Percentiles rank a stretch among this genome's conserved stretches.
phyloP scores from a whole-genome alignment of 129 eudicot species.

The Centaurea solstitialis region DNA sequence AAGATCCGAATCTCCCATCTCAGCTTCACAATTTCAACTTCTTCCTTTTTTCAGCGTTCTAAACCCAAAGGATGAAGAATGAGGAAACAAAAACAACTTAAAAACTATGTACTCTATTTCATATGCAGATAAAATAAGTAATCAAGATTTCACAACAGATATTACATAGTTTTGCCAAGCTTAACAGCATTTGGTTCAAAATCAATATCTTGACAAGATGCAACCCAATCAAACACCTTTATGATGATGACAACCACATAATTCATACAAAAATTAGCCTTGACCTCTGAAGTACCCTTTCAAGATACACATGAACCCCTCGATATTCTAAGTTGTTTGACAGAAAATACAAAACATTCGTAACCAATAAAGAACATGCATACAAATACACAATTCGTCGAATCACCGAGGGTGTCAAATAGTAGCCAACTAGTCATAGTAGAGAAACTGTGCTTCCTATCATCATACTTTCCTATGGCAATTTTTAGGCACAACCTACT shows the following conservation, averaged over 20 bases:
- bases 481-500: not conserved
- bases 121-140: conserved; percentile 3
- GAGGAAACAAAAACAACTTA: conserved; percentile 5
- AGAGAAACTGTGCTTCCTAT: not conserved
- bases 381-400: not conserved
- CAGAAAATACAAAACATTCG: not conserved
- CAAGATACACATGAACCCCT: not conserved
- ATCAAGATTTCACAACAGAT: no score
- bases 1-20: conserved; percentile 50
- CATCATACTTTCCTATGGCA: not conserved
- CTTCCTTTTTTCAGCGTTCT: conserved; percentile 8
- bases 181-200: not conserved
- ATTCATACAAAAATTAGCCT: not conserved
- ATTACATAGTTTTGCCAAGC: not conserved
- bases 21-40: conserved; percentile 5
- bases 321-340: not conserved
- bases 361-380: not conserved
- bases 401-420: not conserved
- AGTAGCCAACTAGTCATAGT: not conserved
- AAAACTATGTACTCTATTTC: not conserved
- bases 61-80: conserved; percentile 2
- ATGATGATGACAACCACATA: not conserved
- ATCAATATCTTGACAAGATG: not conserved
- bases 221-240: not conserved
- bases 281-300: not conserved